These are phyloP conservation scores for Neurospora africana DNA, from an alignment of 495 filamentous ascomycete species.

Conservation along the genomic window DNA sequence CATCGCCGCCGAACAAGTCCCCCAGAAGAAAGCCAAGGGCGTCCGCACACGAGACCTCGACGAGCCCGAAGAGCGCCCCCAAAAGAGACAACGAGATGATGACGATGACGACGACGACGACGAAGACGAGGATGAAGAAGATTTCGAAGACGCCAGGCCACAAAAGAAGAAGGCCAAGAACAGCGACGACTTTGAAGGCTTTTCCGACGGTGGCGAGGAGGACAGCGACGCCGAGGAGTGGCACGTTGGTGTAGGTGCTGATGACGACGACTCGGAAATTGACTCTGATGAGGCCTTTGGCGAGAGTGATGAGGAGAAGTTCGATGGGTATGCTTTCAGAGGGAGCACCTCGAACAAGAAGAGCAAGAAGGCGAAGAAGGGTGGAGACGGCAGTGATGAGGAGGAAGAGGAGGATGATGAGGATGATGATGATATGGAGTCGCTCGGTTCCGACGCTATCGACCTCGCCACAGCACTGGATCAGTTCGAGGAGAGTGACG, in stretches of 20 bases:
- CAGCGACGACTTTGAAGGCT: conserved; percentile 28
- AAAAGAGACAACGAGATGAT: conserved; percentile 32
- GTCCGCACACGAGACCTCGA: conserved; percentile 36
- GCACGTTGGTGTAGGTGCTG: conserved; percentile 62
- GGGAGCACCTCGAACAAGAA: conserved; percentile 51
- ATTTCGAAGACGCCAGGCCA: conserved; percentile 33
- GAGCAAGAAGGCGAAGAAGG: conserved; percentile 19
- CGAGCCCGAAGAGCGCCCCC: conserved; percentile 18
- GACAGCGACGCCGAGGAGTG: conserved; percentile 87
- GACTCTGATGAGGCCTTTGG: conserved; percentile 93
- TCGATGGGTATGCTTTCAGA: conserved; percentile 64
- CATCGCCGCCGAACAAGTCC: conserved; percentile 57
- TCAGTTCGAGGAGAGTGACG: conserved; percentile 45
- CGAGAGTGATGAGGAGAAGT: conserved; percentile 73
- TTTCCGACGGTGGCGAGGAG: conserved; percentile 46
- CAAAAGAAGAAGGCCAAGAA: conserved; percentile 33
- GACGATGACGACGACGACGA: conserved; percentile 40
- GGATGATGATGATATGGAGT: conserved; percentile 41
- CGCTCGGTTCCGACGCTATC: conserved; percentile 72
- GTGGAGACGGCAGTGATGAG: conserved; percentile 40
- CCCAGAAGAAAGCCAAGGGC: conserved; percentile 25
- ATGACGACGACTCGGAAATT: conserved; percentile 71
- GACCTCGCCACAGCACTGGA: conserved; percentile 77
- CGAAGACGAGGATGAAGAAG: conserved; percentile 43
- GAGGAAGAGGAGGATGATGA: conserved; percentile 50